phyloP scores from a whole-genome alignment of 352 stramenopile species.

The Phytophthora uliginosa region DNA sequence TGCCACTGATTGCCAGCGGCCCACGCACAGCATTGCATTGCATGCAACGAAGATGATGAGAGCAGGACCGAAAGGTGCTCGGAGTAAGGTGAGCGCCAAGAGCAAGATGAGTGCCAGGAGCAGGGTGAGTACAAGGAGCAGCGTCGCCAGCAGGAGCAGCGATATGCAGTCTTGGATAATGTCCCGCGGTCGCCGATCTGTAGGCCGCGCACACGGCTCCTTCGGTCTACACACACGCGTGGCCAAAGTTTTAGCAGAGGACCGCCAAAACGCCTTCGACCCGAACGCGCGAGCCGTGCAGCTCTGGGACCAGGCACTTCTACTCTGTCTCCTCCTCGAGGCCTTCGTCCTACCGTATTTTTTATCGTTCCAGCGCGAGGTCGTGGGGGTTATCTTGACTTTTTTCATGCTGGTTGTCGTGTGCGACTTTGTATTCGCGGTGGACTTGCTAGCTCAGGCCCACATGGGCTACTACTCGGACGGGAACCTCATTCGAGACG shows the following conservation, averaged over 20 bases:
- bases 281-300: conserved; percentile 52
- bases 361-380: conserved; percentile 41
- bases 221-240: conserved; percentile 5
- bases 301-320: conserved; percentile 59
- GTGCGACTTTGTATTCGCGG: conserved; percentile 57
- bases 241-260: conserved; percentile 3
- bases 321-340: conserved; percentile 56
- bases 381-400: conserved; percentile 14
- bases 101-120: background rate
- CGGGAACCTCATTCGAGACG: conserved; percentile 57
- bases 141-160: background rate
- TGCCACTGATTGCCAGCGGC: too few relatives aligned
- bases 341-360: conserved; percentile 62
- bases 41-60: background rate
- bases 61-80: background rate
- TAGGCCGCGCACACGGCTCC: background rate
- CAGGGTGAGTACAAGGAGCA: background rate
- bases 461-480: conserved; percentile 67
- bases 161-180: background rate
- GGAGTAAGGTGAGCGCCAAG: background rate
- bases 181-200: background rate
- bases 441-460: conserved; percentile 60
- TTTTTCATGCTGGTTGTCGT: conserved; percentile 39
- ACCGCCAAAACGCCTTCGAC: conserved; percentile 50
- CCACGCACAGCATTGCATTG: background rate